Base-by-base conservation (phyloP, 305 asterid genomes). In the Fraxinus baroniana region DNA sequence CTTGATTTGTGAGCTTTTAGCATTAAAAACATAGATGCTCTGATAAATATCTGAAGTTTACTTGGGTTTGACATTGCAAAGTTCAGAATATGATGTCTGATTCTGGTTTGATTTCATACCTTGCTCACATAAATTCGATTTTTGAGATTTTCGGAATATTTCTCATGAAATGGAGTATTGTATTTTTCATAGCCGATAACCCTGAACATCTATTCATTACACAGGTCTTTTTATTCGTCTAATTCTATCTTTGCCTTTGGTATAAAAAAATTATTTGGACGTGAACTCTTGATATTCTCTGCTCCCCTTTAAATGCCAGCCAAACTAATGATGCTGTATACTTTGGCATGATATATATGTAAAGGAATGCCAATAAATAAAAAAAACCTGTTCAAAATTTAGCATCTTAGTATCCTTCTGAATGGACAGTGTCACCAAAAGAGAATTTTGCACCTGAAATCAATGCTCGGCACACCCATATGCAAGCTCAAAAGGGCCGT, bases 401-500 rank as follows among this genome's bases (percentile, higher is more conserved):
- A 60, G 78, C 70, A 79, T 5, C 5, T 83, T 68, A 3, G 71
- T 17, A 24, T 39, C 85, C 15, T 4, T 49, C 79, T 80, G 86
- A 15, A 77, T 90, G 72, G 74, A 5, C 86, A 94, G 98, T 86
- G 88, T 93, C 93, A 52, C 95, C 91, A 66, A 90, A 87, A 89
- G 91, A 89, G 86, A 91, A 87, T 86, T 86, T 84, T 17, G 71
- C 77, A 78, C 83, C 87, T 64, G 91, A 91, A 77, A 84, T 86
- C 81, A 86, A 82, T 87, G 88, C 87, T 85, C 93, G 81, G 52
- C 88, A 85, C 78, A 81, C 80, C 44, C 94, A 86, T 83, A 84
- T 90, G 88, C 86, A 89, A 82, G 84, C 89, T 76, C 87, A 93
- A 85, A 94, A 95, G 98, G 91, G 91, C 15, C 95, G 87, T 81